Evolutionary conservation across 768 basidiomycete genomes (phyloP), one percentile per base, ranked within the genome.

Genomic region (Leccinellum luteum): DNA sequence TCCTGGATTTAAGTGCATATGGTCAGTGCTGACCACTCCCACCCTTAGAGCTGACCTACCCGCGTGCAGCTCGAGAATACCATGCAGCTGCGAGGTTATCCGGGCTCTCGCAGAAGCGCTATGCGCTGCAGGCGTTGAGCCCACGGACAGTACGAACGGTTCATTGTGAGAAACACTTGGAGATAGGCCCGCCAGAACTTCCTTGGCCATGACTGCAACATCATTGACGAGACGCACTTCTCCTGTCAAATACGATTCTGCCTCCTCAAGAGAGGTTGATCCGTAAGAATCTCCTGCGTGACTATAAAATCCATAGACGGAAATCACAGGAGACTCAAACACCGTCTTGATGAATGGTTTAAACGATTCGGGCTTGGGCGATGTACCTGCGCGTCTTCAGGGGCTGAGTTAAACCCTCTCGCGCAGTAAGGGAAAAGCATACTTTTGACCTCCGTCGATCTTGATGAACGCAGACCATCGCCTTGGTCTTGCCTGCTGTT

Each of bases 71-170:
- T 94, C 92, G 19, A 94, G 76, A 28, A 72, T 71, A 0, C 88
- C 87, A 56, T 84, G 76, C 34, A 92, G 75, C 52, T 74, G 63
- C 25, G 76, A 70, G 7, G 78, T 73, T 19, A 87, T 66, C 45
- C 75, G 68, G 19, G 77, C 77, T 63, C 79, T 81, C 23, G 79
- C 74, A 30, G 80, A 83, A 13, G 87, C 90, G 10, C 87, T 87
- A 66, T 93, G 89, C 0, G 92, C 92, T 3, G 92, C 86, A 2
- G 92, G 92, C 3, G 92, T 94, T n/a, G 91, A 88, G 21, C 92
- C 92, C 2, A 94, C 86, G 2, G 89, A 88, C 34, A 94, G 74
- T 2, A 90, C 80, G 63, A 89, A 92, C 6, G 82, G 79, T 35
- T 75, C 71, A 6, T 75, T 73, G 53, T 78, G 71, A 41, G 68